Percentiles rank a stretch among this genome's conserved stretches.
Conservation (phyloP, 768 basidiomycete genomes). For the Lentinula guzmanii region DNA sequence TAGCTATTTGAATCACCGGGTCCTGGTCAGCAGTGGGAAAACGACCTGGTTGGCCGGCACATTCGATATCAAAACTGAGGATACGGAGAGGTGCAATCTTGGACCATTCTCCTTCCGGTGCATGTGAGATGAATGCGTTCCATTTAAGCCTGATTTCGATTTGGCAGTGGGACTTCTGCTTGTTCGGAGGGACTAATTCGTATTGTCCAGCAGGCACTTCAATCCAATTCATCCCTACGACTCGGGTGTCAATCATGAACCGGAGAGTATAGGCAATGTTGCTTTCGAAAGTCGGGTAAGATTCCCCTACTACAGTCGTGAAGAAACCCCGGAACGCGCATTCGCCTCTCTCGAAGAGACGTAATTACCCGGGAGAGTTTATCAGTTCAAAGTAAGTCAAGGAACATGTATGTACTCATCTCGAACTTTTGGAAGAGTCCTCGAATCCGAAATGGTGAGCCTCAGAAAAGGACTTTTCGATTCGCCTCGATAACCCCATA, state of each 20-base stretch:
- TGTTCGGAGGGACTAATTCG: conserved; percentile 37
- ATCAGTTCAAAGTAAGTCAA: conserved; percentile 10
- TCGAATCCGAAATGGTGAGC: conserved; percentile 69
- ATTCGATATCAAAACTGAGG: conserved; percentile 98
- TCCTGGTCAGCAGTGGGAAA: conserved; percentile 90
- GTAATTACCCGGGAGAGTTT: conserved; percentile 27
- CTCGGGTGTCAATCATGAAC: conserved; percentile 98
- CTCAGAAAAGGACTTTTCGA: conserved; percentile 78
- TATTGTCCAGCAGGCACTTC: conserved; percentile 86
- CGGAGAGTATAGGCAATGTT: conserved; percentile 88
- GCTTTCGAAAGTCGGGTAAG: conserved; percentile 80
- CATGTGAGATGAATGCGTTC: conserved; percentile 81
- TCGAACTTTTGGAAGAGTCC: conserved; percentile 80
- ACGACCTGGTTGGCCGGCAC: conserved; percentile 94
- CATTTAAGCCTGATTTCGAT: conserved; percentile 82
- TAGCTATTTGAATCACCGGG: conserved; percentile 98
- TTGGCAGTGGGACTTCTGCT: conserved; percentile 79
- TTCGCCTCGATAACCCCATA: conserved; percentile 90
- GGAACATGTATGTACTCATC: conserved; percentile 52
- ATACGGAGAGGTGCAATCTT: conserved; percentile 90
- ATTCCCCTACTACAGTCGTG: conserved; percentile 26
- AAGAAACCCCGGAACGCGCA: conserved; percentile 61
- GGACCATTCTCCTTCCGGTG: conserved; percentile 89
- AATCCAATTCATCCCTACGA: conserved; percentile 99
- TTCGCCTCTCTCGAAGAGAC: conserved; percentile 71